phyloP scores from a whole-genome alignment of 78 protist genomes.

The Trichosphaerium sp. region DNA sequence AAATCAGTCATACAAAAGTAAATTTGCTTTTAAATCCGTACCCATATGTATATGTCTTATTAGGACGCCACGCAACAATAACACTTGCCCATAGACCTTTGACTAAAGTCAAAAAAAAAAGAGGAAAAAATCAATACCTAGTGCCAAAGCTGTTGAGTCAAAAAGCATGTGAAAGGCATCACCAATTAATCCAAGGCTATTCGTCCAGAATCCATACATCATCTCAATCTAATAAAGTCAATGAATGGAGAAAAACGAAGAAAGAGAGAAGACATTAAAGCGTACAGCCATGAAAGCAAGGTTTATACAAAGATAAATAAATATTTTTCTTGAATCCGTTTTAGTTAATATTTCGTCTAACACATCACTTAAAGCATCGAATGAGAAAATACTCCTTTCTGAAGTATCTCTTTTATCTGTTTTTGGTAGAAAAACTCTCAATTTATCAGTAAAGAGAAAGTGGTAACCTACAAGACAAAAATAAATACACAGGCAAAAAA shows the following conservation, averaged over 20 bases:
- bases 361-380: neutral
- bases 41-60: slow-evolving; percentile 64
- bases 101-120: too few relatives aligned
- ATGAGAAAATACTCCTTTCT: neutral
- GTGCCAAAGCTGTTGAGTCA: slow-evolving; percentile 81
- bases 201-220: slow-evolving; percentile 79
- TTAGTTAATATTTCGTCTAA: neutral
- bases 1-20: neutral
- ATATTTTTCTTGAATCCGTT: slow-evolving; percentile 50
- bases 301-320: slow-evolving; percentile 64
- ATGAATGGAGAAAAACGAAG: too few relatives aligned
- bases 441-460: slow-evolving; percentile 17
- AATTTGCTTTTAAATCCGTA: neutral
- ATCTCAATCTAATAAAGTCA: too few relatives aligned
- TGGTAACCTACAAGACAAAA: slow-evolving; percentile 8
- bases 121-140: too few relatives aligned
- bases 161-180: slow-evolving; percentile 89
- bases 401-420: neutral
- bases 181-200: slow-evolving; percentile 79
- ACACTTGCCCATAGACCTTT: slow-evolving; percentile 71
- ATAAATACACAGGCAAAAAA: slow-evolving; percentile 1
- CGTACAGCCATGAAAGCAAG: slow-evolving; percentile 76
- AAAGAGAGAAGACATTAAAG: too few relatives aligned
- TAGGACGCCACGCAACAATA: slow-evolving; percentile 61
- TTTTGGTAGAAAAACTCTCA: neutral